Conservation (phyloP, 129 eudicot species). For the Lactuca sativa region DNA sequence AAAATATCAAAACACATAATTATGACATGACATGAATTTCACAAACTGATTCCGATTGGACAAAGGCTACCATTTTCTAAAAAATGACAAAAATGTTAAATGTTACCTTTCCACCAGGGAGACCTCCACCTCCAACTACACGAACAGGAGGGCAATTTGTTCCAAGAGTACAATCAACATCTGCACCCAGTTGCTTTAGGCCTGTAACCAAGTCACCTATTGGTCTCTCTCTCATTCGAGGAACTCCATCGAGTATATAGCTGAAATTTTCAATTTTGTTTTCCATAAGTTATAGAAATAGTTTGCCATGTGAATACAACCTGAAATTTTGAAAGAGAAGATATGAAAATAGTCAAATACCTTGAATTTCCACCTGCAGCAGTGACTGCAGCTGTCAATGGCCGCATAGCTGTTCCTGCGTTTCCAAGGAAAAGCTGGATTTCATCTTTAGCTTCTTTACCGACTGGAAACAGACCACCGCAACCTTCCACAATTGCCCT, state of each 20-base stretch:
- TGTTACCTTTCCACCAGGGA: constrained; percentile 95
- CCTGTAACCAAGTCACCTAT: constrained; percentile 93
- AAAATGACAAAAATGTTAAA: constrained; percentile 13
- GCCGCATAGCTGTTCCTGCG: constrained; percentile 99
- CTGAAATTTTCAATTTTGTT: constrained; percentile 36
- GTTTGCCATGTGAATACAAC: not conserved
- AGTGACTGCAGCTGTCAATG: constrained; percentile 92
- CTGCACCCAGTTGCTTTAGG: constrained; percentile 96
- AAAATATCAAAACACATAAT: constrained; percentile 17
- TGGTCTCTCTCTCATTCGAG: constrained; percentile 99
- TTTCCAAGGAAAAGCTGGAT: constrained; percentile 92
- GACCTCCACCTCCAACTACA: constrained; percentile 83
- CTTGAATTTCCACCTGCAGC: constrained; percentile 96
- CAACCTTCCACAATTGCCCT: constrained; percentile 87
- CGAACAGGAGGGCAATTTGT: constrained; percentile 98
- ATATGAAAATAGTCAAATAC: constrained; percentile 30
- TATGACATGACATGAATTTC: not conserved
- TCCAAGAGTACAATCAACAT: constrained; percentile 92
- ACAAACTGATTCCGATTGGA: not conserved
- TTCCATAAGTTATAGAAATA: not conserved
- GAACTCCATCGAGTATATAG: constrained; percentile 93
- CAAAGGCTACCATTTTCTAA: not conserved
- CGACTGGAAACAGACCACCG: constrained; percentile 83
- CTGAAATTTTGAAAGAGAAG: not conserved
- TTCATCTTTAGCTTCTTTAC: constrained; percentile 71